A percentile compares a stretch with the other conserved stretches of the same genome.
These are phyloP conservation scores for Phytophthora hibernalis DNA, from an alignment of 352 stramenopile genomes.

Conservation along the genomic window DNA sequence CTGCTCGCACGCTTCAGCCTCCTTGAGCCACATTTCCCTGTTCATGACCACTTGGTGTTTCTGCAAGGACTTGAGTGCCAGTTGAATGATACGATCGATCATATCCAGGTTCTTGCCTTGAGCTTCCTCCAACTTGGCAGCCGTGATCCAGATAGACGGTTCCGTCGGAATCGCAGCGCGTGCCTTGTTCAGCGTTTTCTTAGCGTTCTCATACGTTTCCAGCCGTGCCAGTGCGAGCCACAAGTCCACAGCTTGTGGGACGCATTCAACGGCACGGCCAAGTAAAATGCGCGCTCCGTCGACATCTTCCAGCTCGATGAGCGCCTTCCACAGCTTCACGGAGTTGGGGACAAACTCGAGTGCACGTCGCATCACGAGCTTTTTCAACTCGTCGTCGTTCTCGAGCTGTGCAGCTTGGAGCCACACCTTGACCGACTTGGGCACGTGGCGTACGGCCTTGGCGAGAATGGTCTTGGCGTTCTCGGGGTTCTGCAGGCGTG, in stretches of 20 bases:
- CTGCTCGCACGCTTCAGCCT: slow-evolving; percentile 95
- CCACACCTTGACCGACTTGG: slow-evolving; percentile 96
- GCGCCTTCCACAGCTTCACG: slow-evolving; percentile 98
- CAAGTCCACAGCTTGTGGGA: slow-evolving; percentile 97
- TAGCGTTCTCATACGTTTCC: slow-evolving; percentile 98
- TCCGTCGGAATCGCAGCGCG: slow-evolving; percentile 95
- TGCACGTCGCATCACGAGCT: slow-evolving; percentile 89
- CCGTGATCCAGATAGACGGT: slow-evolving; percentile 98
- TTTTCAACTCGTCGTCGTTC: slow-evolving; percentile 86
- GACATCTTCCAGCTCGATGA: slow-evolving; percentile 98
- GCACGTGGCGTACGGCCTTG: slow-evolving; percentile 94
- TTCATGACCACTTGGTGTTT: slow-evolving; percentile 94
- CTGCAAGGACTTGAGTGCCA: slow-evolving; percentile 89
- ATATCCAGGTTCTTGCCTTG: slow-evolving; percentile 91
- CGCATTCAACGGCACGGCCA: slow-evolving; percentile 97
- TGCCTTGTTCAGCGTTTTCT: slow-evolving; percentile 97
- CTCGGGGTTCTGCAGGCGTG: slow-evolving; percentile 94
- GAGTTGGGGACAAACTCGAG: slow-evolving; percentile 98
- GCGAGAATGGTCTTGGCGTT: slow-evolving; percentile 98
- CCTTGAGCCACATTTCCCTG: slow-evolving; percentile 96
- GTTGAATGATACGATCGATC: slow-evolving; percentile 86
- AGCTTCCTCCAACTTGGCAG: slow-evolving; percentile 98
- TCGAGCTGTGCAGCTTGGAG: slow-evolving; percentile 96
- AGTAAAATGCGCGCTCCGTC: slow-evolving; percentile 97
- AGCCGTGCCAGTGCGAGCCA: slow-evolving; percentile 98